Conservation (phyloP, 2,329 filamentous ascomycete species). For the Parafenestella ontariensis region DNA sequence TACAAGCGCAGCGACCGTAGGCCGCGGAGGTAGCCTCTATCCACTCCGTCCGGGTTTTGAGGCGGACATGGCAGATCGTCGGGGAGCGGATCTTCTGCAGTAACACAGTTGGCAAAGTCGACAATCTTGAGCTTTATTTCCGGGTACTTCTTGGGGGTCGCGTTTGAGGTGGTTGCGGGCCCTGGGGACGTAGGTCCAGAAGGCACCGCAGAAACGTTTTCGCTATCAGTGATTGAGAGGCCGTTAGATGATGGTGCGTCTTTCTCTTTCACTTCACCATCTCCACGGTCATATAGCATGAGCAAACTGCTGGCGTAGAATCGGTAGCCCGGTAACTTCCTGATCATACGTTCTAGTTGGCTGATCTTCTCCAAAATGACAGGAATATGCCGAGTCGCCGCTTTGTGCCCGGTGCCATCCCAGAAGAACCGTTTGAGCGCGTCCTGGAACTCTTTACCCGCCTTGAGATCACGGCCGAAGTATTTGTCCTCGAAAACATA, state of each 20-base stretch:
- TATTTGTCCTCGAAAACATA: slow-evolving; percentile 99
- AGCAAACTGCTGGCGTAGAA: slow-evolving; percentile 95
- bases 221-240: slow-evolving; percentile 20
- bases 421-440: slow-evolving; percentile 90
- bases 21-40: slow-evolving; percentile 88
- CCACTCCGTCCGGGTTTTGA: slow-evolving; percentile 77
- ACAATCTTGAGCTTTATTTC: slow-evolving; percentile 94
- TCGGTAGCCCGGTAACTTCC: slow-evolving; percentile 80
- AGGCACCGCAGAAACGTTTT: slow-evolving; percentile 23
- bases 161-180: slow-evolving; percentile 13
- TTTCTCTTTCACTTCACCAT: slow-evolving; percentile 57
- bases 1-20: slow-evolving; percentile 80
- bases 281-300: slow-evolving; percentile 94
- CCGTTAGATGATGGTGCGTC: slow-evolving; percentile 19
- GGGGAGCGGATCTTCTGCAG: slow-evolving; percentile 73
- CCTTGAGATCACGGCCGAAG: slow-evolving; percentile 86
- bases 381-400: slow-evolving; percentile 86
- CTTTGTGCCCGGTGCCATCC: slow-evolving; percentile 81
- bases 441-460: slow-evolving; percentile 85
- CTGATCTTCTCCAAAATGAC: slow-evolving; percentile 83
- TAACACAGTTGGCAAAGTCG: slow-evolving; percentile 97
- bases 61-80: slow-evolving; percentile 76
- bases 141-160: slow-evolving; percentile 38
- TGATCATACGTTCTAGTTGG: slow-evolving; percentile 82
- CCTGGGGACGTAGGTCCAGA: slow-evolving; percentile 38